These are phyloP conservation scores for Cymbidium sinense DNA, from an alignment of 106 monocot species.

Conservation along the genomic window DNA sequence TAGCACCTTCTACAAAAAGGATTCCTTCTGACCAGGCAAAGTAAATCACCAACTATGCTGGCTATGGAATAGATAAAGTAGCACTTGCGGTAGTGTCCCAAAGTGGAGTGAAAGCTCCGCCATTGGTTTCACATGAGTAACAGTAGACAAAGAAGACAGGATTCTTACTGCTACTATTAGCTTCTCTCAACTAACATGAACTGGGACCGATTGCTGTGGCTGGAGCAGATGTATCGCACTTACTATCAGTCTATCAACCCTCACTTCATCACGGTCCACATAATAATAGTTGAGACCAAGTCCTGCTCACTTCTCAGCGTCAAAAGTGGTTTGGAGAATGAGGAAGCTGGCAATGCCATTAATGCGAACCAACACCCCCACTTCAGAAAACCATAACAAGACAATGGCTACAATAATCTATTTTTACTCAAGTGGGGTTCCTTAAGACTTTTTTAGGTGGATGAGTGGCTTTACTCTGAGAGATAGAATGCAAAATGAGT, in stretches of 20 bases:
- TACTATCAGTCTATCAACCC: not conserved
- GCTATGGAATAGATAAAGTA: not conserved
- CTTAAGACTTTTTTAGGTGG: too few relatives aligned
- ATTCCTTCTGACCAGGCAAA: not conserved
- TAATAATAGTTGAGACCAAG: not conserved
- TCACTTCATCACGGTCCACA: not conserved
- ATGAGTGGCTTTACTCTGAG: too few relatives aligned
- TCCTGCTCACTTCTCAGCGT: not conserved
- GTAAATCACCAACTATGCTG: not conserved
- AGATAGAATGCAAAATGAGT: too few relatives aligned
- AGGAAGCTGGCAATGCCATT: not conserved
- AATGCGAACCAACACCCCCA: not conserved
- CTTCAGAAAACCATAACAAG: too few relatives aligned
- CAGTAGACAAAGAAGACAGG: not conserved
- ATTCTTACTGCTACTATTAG: not conserved
- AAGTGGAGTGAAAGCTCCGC: not conserved
- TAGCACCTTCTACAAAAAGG: not conserved
- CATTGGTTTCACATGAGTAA: not conserved
- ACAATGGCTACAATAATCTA: too few relatives aligned
- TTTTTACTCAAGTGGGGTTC: too few relatives aligned
- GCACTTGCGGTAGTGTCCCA: too few relatives aligned
- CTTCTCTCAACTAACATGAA: too few relatives aligned
- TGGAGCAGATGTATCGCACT: not conserved
- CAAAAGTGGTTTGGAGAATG: not conserved
- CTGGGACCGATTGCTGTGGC: not conserved